Conservation (phyloP, 257 asterid species). For the Lycium barbarum region DNA sequence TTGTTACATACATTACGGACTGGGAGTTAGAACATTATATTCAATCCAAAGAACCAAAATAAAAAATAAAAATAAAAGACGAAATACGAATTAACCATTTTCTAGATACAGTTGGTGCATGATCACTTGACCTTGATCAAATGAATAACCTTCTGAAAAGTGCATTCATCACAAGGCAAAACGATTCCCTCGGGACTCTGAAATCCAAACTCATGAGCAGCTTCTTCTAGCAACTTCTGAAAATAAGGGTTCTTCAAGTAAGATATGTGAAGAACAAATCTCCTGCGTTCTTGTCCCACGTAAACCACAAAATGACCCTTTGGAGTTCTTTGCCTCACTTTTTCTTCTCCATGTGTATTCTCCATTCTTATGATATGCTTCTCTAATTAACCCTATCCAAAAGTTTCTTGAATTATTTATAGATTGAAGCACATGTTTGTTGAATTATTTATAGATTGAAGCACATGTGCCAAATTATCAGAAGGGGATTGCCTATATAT, state of each 20-base stretch:
- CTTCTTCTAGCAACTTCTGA: constrained; percentile 54
- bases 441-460: background rate
- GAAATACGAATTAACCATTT: background rate
- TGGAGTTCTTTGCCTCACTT: constrained; percentile 40
- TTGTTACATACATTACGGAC: background rate
- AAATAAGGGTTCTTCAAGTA: constrained; percentile 56
- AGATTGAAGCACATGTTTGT: background rate
- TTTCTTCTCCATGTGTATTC: constrained; percentile 12
- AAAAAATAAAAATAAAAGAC: background rate
- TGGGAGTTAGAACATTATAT: background rate
- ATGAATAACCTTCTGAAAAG: constrained; percentile 43
- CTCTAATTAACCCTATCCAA: background rate
- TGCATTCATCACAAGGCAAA: constrained; percentile 63
- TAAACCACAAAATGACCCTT: constrained; percentile 75
- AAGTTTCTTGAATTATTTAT: background rate
- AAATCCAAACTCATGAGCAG: constrained; percentile 69
- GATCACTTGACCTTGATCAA: background rate
- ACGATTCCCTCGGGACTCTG: constrained; percentile 27
- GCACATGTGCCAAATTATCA: background rate
- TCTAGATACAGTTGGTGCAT: background rate
- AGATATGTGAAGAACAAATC: constrained; percentile 61
- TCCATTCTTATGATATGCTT: background rate
- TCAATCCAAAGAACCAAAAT: background rate
- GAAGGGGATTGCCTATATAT: background rate
- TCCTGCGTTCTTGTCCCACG: constrained; percentile 54